Evolutionary conservation across 2,329 filamentous ascomycete genomes (phyloP).

Genomic region (Colletotrichum camelliae): DNA sequence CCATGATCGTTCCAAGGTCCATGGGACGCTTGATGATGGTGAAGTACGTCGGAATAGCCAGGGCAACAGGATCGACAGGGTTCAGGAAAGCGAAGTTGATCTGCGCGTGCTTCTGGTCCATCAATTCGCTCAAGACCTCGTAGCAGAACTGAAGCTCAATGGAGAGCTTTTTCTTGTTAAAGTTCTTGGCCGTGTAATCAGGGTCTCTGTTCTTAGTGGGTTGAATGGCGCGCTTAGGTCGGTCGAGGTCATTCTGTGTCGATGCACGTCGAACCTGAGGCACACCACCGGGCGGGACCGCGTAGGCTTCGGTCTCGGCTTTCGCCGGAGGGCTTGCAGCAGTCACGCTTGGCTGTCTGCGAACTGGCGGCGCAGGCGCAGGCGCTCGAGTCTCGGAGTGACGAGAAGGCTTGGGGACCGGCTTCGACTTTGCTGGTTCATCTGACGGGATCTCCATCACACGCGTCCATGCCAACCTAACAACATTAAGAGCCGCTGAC

Average conservation of each 20-base stretch:
- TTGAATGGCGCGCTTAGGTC: constrained; percentile 93
- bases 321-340: constrained; percentile 41
- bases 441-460: constrained; percentile 48
- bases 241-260: constrained; percentile 73
- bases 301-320: constrained; percentile 60
- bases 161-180: constrained; percentile 91
- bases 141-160: constrained; percentile 91
- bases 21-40: constrained; percentile 96
- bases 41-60: constrained; percentile 93
- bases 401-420: constrained; percentile 49
- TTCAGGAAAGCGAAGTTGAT: constrained; percentile 78
- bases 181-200: constrained; percentile 79
- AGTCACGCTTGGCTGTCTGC: constrained; percentile 30
- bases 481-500: constrained; percentile 56
- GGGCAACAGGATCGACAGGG: constrained; percentile 90
- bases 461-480: constrained; percentile 57
- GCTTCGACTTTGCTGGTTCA: constrained; percentile 66
- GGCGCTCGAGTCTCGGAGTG: constrained; percentile 50
- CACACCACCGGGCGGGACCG: constrained; percentile 77
- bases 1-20: constrained; percentile 84
- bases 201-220: constrained; percentile 89
- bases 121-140: constrained; percentile 78
- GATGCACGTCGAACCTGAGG: constrained; percentile 88
- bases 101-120: constrained; percentile 72
- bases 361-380: constrained; percentile 33